phyloP scores from a whole-genome alignment of 2,329 filamentous ascomycete species.

The Septoria petroselini region DNA sequence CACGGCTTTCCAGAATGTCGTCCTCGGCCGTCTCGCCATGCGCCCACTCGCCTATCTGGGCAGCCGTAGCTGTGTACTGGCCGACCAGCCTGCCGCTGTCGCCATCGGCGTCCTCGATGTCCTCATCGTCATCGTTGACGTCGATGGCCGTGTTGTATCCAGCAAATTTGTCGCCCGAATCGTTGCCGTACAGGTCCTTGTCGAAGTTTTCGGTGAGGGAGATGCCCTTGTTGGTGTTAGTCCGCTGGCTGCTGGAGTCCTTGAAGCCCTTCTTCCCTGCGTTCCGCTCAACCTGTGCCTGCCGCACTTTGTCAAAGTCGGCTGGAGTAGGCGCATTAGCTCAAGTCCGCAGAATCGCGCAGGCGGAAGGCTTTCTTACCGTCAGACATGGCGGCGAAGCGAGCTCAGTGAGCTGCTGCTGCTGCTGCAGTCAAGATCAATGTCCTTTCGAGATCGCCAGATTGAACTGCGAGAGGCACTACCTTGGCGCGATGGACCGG shows the following conservation, averaged over 20 bases:
- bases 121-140: constrained; percentile 71
- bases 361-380: constrained; percentile 13
- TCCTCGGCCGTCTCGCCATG: constrained; percentile 87
- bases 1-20: constrained; percentile 79
- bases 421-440: constrained; percentile 6
- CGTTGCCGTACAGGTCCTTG: constrained; percentile 77
- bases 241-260: constrained; percentile 72
- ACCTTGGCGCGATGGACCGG: constrained; percentile 17
- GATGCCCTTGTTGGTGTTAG: constrained; percentile 81
- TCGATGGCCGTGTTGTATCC: constrained; percentile 91
- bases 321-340: constrained; percentile 42
- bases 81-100: constrained; percentile 74
- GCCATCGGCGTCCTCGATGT: constrained; percentile 67
- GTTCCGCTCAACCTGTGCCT: constrained; percentile 90
- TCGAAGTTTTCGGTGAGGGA: constrained; percentile 89
- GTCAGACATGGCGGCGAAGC: constrained; percentile 25
- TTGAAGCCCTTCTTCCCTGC: constrained; percentile 76
- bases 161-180: constrained; percentile 71
- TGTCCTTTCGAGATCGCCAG: constrained; percentile 9
- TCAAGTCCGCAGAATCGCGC: background rate
- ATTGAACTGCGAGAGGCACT: constrained; percentile 4
- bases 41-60: constrained; percentile 92
- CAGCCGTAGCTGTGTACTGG: constrained; percentile 90
- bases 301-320: constrained; percentile 83
- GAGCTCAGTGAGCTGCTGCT: constrained; percentile 13